phyloP scores from a whole-genome alignment of 352 stramenopile genomes.

The Proteromonas lacertae region DNA sequence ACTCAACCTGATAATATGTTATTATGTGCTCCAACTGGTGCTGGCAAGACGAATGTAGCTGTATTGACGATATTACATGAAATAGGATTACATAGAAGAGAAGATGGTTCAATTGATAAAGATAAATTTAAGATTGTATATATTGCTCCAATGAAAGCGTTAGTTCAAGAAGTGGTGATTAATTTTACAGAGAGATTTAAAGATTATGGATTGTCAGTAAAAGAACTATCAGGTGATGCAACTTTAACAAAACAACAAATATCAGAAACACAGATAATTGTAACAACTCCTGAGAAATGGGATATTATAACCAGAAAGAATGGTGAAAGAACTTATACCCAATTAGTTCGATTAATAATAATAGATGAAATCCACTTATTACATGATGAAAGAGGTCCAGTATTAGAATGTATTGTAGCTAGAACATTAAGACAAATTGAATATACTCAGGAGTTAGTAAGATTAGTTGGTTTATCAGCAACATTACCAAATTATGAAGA shows the following conservation, averaged over 20 bases:
- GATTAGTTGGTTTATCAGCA: slow-evolving; percentile 79
- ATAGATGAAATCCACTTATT: slow-evolving; percentile 99
- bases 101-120: slow-evolving; percentile 49
- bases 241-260: slow-evolving; percentile 86
- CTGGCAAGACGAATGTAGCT: slow-evolving; percentile 93
- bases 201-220: slow-evolving; percentile 45
- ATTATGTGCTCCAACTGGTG: slow-evolving; percentile 87
- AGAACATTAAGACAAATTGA: slow-evolving; percentile 89
- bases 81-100: slow-evolving; percentile 53
- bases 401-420: slow-evolving; percentile 84
- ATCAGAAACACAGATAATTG: slow-evolving; percentile 88
- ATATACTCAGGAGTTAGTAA: slow-evolving; percentile 70
- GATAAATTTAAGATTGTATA: slow-evolving; percentile 98
- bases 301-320: slow-evolving; percentile 97
- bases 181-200: slow-evolving; percentile 75
- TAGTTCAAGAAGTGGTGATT: slow-evolving; percentile 91
- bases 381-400: slow-evolving; percentile 83
- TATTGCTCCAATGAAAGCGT: slow-evolving; percentile 95
- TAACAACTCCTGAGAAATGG: slow-evolving; percentile 99
- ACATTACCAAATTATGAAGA: slow-evolving; percentile 97
- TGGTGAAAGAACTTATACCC: slow-evolving; percentile 81
- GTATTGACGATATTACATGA: slow-evolving; percentile 93
- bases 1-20: slow-evolving; percentile 72
- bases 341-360: slow-evolving; percentile 89
- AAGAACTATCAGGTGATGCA: slow-evolving; percentile 87